Evolutionary conservation across 2,329 filamentous ascomycete species (phyloP), one percentile per base, ranked within the genome.

Genomic region (Hypomyces perniciosus): DNA sequence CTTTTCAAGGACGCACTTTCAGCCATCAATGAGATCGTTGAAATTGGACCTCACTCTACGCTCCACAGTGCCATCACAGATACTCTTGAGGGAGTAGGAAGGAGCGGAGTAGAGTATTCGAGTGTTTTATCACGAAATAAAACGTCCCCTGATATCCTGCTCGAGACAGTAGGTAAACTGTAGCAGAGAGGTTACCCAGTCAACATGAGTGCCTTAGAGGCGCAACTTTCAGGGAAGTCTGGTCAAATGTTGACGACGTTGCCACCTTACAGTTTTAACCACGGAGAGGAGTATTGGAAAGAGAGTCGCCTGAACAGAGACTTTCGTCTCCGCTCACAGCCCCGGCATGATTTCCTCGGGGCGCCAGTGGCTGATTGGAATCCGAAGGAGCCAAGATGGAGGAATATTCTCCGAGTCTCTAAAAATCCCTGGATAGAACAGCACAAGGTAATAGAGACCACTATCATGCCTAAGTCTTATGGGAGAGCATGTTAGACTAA

Each of bases 361-460:
- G 35, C 40, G 2, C 62, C 63, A 2, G 49, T 62, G 1, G 38
- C 53, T 2, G 57, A 28, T 48, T 59, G 28, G 69, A 71, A 50
- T 60, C 61, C 33, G 51, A 59, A 6, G 53, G 58, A 69, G 8
- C 71, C 72, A 0, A 46, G 53, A 0, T 80, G 72, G 71, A 50
- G 59, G 29, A 59, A 61, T 37, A 34, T 58, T 8, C 37, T 65
- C 2, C 41, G 50, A 7, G 30, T 57, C 2, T 52, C 53, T 40
- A 27, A 39, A 2, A 51, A 68, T 0, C 67, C 72, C 0, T 80
- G 77, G 77, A 48, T 78, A 2, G 54, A 56, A 0, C 70, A 75
- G 41, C 74, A 80, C 54, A 62, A 61, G 20, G 53, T 79, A 1
- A 60, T 66, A 2, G 60, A 60, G 0, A 59, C 69, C n/a, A n/a